Percentiles rank a stretch among this genome's conserved stretches.
Conservation (phyloP, 495 filamentous ascomycete species). For the Cladorrhinum samala region DNA sequence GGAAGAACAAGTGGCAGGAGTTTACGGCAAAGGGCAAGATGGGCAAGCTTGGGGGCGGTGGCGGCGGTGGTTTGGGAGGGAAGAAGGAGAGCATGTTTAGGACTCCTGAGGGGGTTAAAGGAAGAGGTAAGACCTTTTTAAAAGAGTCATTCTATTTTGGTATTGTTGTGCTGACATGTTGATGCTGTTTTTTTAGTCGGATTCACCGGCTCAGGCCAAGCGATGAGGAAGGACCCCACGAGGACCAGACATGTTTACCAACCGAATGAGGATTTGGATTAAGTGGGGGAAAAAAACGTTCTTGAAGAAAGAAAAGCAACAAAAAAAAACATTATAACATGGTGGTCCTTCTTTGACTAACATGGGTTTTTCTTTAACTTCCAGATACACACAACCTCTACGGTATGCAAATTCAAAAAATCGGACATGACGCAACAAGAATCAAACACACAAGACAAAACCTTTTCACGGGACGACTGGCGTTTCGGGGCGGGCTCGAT, state of each 20-base stretch:
- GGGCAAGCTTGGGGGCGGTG: no score
- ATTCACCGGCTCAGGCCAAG: conserved; percentile 88
- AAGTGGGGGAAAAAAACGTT: background rate
- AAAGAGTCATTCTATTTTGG: no score
- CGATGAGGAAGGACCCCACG: conserved; percentile 86
- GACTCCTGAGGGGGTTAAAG: conserved; percentile 76
- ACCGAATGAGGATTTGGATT: conserved; percentile 68
- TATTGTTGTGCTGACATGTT: conserved; percentile 26
- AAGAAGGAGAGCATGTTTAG: conserved; percentile 98
- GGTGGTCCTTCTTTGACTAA: conserved; percentile 21
- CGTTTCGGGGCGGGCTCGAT: no score
- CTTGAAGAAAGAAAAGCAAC: background rate
- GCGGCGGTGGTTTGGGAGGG: conserved; percentile 56
- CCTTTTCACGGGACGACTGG: no score
- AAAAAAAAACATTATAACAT: background rate
- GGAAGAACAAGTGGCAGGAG: conserved; percentile 92
- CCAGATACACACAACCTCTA: no score
- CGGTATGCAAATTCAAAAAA: no score
- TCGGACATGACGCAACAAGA: no score
- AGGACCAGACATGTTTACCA: conserved; percentile 84
- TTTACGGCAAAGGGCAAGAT: conserved; percentile 72
- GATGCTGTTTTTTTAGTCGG: conserved; percentile 63
- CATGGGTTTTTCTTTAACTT: conserved; percentile 15
- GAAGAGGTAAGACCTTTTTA: conserved; percentile 59
- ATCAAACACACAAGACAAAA: no score